A percentile compares a stretch with the other conserved stretches of the same genome.
These are phyloP conservation scores for Grosmannia huntii DNA, from an alignment of 2,329 filamentous ascomycete species.

Conservation along the genomic window DNA sequence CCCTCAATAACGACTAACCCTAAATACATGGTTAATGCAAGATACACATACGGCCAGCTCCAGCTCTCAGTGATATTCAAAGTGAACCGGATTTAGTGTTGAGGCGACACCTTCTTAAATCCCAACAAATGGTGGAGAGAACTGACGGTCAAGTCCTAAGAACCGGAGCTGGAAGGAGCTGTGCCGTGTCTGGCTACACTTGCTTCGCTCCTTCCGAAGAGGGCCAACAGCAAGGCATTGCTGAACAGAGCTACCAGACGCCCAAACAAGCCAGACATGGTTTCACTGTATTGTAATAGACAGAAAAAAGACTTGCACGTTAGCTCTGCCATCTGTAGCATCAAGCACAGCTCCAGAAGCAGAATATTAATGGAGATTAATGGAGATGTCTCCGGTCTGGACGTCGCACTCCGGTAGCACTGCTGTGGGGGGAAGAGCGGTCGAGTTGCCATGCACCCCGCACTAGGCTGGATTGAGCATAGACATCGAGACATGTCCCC, in stretches of 20 bases:
- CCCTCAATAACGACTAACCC: no score
- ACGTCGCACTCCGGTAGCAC: not conserved
- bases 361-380: not conserved
- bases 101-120: no score
- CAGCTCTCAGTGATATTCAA: no score
- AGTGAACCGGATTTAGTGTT: no score
- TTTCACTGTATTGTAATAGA: not conserved
- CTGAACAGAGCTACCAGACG: not conserved
- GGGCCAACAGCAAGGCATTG: not conserved
- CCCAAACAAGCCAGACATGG: not conserved
- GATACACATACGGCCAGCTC: no score
- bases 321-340: not conserved
- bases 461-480: constrained; percentile 2
- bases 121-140: no score
- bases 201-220: not conserved
- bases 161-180: no score
- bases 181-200: no score
- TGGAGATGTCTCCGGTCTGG: not conserved
- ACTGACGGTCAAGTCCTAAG: no score
- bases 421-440: not conserved
- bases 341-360: not conserved
- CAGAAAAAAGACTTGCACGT: not conserved
- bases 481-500: not conserved
- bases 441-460: constrained; percentile 1
- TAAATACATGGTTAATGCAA: no score